Base-by-base conservation (phyloP, 768 basidiomycete genomes). In the Lyophyllum shimeji region DNA sequence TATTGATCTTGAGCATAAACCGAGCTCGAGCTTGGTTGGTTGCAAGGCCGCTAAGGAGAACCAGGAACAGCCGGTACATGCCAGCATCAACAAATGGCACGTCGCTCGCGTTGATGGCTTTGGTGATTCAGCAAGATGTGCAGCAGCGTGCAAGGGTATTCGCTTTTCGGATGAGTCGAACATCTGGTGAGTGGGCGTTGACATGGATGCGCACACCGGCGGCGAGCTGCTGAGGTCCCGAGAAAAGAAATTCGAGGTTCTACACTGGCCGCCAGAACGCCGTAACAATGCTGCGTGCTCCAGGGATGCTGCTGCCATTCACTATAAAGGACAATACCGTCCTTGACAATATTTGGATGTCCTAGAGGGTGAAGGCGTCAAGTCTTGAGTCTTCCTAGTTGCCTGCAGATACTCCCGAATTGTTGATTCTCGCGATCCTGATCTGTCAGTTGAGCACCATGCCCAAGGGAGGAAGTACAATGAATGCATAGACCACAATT, bases 401-500 rank as follows among this genome's bases (percentile, higher is more conserved):
- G 29, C 1, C 43, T 44, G 7, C 1, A 2, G 20, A 27, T 29
- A 8, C 17, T 27, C 69, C 2, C 53, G n/a, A 82, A 82, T 66
- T 78, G 76, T 59, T 86, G 85, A 39, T 85, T 82, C n/a, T 63
- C 70, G 12, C 82, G 74, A 63, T 86, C 85, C 31, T 80, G 69
- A 55, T 83, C 76, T 0, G 84, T 78, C 18, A 85, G 75, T 46
- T 75, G 53, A 44, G 67, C 66, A 3, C 84, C 85, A 57, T 80
- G 63, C 1, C 69, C 3, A 84, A 84, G 53, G 86, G 77, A 52
- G 80, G 72, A 55, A 77, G 72, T 63, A 85, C 83, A 73, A 85
- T 79, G 45, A 84, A 74, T 6, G 85, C 84, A 60, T 86, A 86
- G 1, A 85, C 79, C 34, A 86, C 73, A 39, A 86, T 76, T 64